These are phyloP conservation scores for Suillus clintonianus DNA, from an alignment of 768 basidiomycete species.

Conservation along the genomic window DNA sequence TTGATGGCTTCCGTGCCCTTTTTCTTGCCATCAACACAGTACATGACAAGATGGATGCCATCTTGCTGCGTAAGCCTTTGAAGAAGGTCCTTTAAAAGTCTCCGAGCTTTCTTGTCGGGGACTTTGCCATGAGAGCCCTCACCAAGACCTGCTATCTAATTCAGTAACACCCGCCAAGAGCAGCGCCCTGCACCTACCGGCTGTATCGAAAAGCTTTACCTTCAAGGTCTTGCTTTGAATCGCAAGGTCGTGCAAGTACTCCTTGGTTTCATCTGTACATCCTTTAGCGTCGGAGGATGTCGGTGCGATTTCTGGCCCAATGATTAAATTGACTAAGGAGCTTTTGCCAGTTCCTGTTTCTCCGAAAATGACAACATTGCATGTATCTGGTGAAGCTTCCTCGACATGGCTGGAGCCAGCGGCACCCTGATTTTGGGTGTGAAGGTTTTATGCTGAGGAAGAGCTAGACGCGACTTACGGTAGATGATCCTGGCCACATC, in stretches of 20 bases:
- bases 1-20: constrained; percentile 13
- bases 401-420: not conserved
- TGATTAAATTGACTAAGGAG: constrained; percentile 43
- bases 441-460: not conserved
- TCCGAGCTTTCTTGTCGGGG: constrained; percentile 25
- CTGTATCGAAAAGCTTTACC: constrained; percentile 35
- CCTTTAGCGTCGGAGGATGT: constrained; percentile 35
- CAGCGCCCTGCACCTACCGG: constrained; percentile 19
- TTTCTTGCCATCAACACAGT: constrained; percentile 29
- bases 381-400: constrained; percentile 3
- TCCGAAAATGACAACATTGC: constrained; percentile 45
- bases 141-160: constrained; percentile 26
- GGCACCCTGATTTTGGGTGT: not conserved
- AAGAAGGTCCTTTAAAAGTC: constrained; percentile 31
- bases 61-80: constrained; percentile 24
- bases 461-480: not conserved
- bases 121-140: constrained; percentile 32
- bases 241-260: constrained; percentile 26
- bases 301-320: constrained; percentile 28
- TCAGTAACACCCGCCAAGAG: not conserved
- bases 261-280: constrained; percentile 34
- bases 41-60: constrained; percentile 25
- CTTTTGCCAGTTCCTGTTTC: constrained; percentile 46
- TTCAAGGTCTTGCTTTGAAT: constrained; percentile 3
- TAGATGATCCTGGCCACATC: not conserved